Evolutionary conservation across 148 eudicot genomes (phyloP), one percentile per base, ranked within the genome.

Genomic region (Camellia lanceoleosa): DNA sequence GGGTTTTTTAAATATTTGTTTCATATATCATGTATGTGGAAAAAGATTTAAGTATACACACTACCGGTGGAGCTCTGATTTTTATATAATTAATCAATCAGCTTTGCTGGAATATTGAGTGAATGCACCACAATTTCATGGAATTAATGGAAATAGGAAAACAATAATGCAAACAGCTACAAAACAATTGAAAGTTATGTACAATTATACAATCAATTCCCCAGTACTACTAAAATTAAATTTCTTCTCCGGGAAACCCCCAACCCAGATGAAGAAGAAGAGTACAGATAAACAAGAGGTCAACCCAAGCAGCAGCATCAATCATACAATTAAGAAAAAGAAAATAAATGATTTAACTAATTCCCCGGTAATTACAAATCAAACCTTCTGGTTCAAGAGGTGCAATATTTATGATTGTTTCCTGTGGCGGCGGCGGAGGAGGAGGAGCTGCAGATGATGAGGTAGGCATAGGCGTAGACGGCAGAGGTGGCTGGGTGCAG

Each of bases 361-460:
- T 56, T 20, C 74, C 82, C 81, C 85, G 72, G 54, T 85, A 85
- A 80, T 85, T 84, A 68, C 88, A 81, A 19, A 86, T 78, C 81
- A 89, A 59, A 70, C 86, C 89, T 84, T 92, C 93, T 7, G 86
- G 89, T 67, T 86, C 81, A 72, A 87, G 82, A 64, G 94, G 91
- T 46, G 78, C 86, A 55, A 89, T 87, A 80, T 73, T 88, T 47
- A 85, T 20, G 41, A 81, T 69, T 77, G 80, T 81, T 65, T 67
- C 81, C 20, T 18, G 86, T 63, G 84, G 38, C 52, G 86, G 38
- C 52, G 86, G 30, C 6, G 74, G 43, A 20, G 83, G 55, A 3
- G 82, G 85, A 52, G 46, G 86, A n/a, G 77, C 86, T 80, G 38
- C 38, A 76, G 82, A 70, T 19, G 38, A 30, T 30, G 38, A 30